Evolutionary conservation across 768 basidiomycete genomes (phyloP), one percentile per base, ranked within the genome.

Genomic region (Dentipellis sp.): DNA sequence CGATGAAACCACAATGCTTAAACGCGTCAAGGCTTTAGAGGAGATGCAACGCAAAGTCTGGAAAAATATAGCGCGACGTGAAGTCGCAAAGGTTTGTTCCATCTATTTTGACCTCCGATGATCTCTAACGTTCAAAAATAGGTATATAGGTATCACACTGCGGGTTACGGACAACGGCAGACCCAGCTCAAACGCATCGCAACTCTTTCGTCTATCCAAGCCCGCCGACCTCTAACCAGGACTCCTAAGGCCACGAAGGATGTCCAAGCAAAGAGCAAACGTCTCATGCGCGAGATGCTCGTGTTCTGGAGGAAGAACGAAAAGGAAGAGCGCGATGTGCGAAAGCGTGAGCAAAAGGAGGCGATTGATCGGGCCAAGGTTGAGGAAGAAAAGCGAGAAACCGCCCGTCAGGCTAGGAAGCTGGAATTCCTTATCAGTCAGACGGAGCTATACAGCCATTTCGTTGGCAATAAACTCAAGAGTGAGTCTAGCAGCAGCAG

Each of bases 221-320:
- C 88, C 6, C 84, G 88, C 21, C 81, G 80, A 59, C 88, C 89
- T 0, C 85, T 83, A 61, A 79, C 77, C 9, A 83, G 83, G 64
- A 85, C 88, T 1, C 78, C 85, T 11, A 93, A 91, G 67, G 79
- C 82, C 4, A 78, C 76, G 57, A 95, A 94, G 69, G 92, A 94
- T 59, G 74, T 82, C 2, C 91, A 93, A 67, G 82, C 82, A 17
- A 91, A 92, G 66, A 86, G 84, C 21, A 93, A 90, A 68, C 81
- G 90, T 40, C 74, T 94, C 39, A 91, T 92, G 88, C 84, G 93
- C 29, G 94, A 97, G 75, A 93, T 97, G 88, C 83, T 94, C 58
- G 83, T 93, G 17, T 94, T 94, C 72, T 97, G 93, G 93, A 94
- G 91, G 74, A 93, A 93, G 71, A 97, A 97, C 62, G 95, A 98